Conservation (phyloP, 495 filamentous ascomycete species). For the Xylaria sp. region DNA sequence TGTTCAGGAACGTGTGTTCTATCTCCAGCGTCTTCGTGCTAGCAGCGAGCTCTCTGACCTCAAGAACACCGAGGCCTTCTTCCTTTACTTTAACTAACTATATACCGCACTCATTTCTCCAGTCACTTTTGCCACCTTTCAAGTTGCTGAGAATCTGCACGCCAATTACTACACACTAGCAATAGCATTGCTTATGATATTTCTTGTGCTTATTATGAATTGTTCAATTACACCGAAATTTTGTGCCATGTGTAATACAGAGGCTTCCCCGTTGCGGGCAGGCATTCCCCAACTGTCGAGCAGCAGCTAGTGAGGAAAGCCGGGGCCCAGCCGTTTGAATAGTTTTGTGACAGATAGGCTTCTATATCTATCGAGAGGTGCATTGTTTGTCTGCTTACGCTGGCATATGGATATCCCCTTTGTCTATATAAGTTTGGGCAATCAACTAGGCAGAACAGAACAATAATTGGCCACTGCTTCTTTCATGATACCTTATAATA, state of each 20-base stretch:
- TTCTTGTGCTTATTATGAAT: constrained; percentile 48
- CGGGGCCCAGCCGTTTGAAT: constrained; percentile 37
- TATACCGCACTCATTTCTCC: constrained; percentile 52
- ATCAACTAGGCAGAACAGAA: neutral
- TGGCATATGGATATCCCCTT: constrained; percentile 34
- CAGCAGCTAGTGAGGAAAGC: constrained; percentile 48
- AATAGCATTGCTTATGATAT: constrained; percentile 43
- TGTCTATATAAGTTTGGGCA: neutral
- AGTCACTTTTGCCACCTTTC: constrained; percentile 33
- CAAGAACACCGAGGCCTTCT: constrained; percentile 39
- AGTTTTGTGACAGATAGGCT: constrained; percentile 43
- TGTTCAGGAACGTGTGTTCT: constrained; percentile 38
- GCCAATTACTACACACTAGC: constrained; percentile 42
- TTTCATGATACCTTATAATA: neutral
- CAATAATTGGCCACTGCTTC: neutral
- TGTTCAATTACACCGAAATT: constrained; percentile 48
- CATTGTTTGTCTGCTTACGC: constrained; percentile 37
- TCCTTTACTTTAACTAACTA: constrained; percentile 38
- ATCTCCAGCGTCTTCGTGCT: constrained; percentile 50
- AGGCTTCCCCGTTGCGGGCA: constrained; percentile 41
- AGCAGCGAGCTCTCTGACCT: constrained; percentile 51
- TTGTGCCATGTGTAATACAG: constrained; percentile 42
- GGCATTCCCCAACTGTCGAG: constrained; percentile 47
- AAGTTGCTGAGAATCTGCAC: constrained; percentile 45
- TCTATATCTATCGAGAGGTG: constrained; percentile 46